Base-by-base conservation (phyloP, 768 basidiomycete genomes). In the Epithele typhae region DNA sequence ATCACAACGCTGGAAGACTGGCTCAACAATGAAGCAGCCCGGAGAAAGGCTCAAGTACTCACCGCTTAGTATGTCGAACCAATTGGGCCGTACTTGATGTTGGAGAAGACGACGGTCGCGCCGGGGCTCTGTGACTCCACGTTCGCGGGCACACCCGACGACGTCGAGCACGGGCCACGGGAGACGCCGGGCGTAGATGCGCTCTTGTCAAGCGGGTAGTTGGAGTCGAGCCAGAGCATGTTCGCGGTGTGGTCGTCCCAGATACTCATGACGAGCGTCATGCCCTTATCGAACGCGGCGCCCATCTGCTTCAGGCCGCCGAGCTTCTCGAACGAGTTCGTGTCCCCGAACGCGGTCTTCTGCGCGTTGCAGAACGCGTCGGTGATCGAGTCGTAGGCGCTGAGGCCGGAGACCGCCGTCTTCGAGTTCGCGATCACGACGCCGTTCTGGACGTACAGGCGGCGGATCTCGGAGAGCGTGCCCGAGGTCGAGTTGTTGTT, bases 371-470 rank as follows among this genome's bases (percentile, higher is more conserved):
- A 79, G 71, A 70, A 78, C 25, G 54, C 52, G 51, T 70, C 68
- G 53, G 73, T 77, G 70, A 79, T 68, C 37, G 74, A 74, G 69
- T 77, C 66, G 40, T 62, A 48, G 42, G 48, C 37, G 36, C 74
- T 56, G 37, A 78, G 57, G 37, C 73, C 74, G 38, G 75, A 51
- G 61, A 79, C 62, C 65, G 68, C 74, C 58, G 64, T 61, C 40
- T 66, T 64, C 48, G 74, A 73, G 74, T 80, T 79, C 46, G 66
- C 64, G 68, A 77, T 74, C 59, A 79, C 74, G 34, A 59, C 52
- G 50, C 76, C 75, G 56, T 75, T 67, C 67, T 79, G 77, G 42
- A 79, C 75, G 65, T 77, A 79, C 56, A 79, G 39, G 46, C 76
- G 74, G 56, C 74, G 73, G 61, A 79, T 80, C 61, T 77, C 77